These are phyloP conservation scores for Fusarium temperatum DNA, from an alignment of 2,329 filamentous ascomycete species.

Conservation along the genomic window DNA sequence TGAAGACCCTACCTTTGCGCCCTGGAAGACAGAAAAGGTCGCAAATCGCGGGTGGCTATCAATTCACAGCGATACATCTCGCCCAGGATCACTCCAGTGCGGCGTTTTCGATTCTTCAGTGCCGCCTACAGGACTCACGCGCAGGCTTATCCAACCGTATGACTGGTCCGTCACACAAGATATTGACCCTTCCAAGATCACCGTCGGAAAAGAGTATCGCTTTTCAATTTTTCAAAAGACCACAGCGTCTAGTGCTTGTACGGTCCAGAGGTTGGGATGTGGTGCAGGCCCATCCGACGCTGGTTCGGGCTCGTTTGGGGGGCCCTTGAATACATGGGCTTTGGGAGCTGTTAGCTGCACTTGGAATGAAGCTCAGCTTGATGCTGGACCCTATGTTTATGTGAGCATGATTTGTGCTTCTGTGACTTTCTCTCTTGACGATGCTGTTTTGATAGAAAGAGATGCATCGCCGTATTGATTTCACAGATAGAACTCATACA, in stretches of 20 bases:
- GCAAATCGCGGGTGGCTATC: not conserved
- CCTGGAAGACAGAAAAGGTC: not conserved
- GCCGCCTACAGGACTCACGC: not conserved
- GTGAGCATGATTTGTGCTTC: not conserved
- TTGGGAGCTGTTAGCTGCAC: not conserved
- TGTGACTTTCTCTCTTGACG: not conserved
- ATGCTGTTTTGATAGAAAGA: not conserved
- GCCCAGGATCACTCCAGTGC: not conserved
- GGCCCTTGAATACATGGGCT: not conserved
- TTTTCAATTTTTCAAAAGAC: not conserved
- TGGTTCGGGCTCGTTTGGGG: not conserved
- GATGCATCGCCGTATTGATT: not conserved
- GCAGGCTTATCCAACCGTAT: not conserved
- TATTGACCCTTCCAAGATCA: not conserved
- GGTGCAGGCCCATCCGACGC: fast-evolving
- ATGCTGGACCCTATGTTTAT: not conserved
- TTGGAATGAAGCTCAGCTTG: not conserved
- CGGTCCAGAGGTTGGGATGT: fast-evolving
- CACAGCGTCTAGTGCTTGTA: not conserved
- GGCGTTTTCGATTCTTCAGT: not conserved
- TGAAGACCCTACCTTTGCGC: not conserved
- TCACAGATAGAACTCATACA: not conserved
- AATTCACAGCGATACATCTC: not conserved
- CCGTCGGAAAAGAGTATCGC: not conserved
- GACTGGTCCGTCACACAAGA: not conserved